Evolutionary conservation across 768 basidiomycete genomes (phyloP).

Genomic region (Phaeotremella skinneri): DNA sequence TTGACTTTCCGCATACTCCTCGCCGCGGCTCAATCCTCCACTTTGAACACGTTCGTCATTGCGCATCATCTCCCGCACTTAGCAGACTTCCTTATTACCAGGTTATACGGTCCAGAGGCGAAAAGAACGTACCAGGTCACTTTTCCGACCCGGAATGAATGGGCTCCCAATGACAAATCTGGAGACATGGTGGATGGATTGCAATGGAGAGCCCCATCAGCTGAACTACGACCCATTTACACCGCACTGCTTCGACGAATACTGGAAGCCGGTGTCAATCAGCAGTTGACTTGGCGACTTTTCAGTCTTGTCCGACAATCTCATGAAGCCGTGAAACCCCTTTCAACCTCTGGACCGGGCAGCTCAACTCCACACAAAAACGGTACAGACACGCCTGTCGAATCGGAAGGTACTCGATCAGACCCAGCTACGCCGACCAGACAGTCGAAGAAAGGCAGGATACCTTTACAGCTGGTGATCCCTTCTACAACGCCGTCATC

Average conservation of each 20-base stretch:
- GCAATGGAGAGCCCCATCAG: slow-evolving; percentile 21
- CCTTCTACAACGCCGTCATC: background rate
- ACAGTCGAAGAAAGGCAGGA: slow-evolving; percentile 3
- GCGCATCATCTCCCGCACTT: slow-evolving; percentile 27
- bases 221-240: slow-evolving; percentile 27
- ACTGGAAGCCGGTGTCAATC: slow-evolving; percentile 42
- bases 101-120: slow-evolving; percentile 24
- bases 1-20: slow-evolving; percentile 25
- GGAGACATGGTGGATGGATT: slow-evolving; percentile 13
- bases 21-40: slow-evolving; percentile 25
- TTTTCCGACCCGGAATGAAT: slow-evolving; percentile 32
- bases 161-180: slow-evolving; percentile 15
- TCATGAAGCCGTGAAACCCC: background rate
- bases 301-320: slow-evolving; percentile 31
- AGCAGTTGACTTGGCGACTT: slow-evolving; percentile 35
- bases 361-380: background rate
- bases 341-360: background rate
- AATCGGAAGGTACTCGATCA: background rate
- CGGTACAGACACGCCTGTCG: background rate
- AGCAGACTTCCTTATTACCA: slow-evolving; percentile 19
- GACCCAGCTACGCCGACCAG: slow-evolving; percentile 5
- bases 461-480: background rate
- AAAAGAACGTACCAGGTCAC: slow-evolving; percentile 35
- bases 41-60: slow-evolving; percentile 26
- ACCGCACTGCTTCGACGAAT: slow-evolving; percentile 32